Base-by-base conservation (phyloP, 2,329 filamentous ascomycete genomes). In the Epichloe coenophiala region DNA sequence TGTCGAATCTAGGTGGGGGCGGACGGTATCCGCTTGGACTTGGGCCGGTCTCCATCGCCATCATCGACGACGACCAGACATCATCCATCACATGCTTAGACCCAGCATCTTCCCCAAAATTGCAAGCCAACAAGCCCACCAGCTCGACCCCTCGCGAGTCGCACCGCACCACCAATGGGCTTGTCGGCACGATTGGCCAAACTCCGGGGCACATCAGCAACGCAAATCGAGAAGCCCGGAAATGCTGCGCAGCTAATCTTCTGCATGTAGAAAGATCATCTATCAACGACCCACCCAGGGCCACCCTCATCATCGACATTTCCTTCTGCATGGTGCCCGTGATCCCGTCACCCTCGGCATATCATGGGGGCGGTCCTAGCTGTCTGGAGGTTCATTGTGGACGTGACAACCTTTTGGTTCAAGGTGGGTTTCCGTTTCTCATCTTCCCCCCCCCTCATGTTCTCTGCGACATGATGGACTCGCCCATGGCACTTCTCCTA, bases 331-430 rank as follows among this genome's bases (percentile, higher is more conserved):
- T 46, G 42, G 38, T 40, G 61, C 57, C 58, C 60, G 61, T 61
- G 60, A 62, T 59, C 54, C 56, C 43, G 21, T 49, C 45, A 49
- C 39, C 61, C 61, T 65, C 63, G 61, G 63, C 60, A 65, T 47
- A 68, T 60, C 57, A 69, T 72, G 67, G 66, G 67, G 60, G 63
- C 73, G 53, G 61, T 71, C 45, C 57, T 71, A 53, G 71, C 75
- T 42, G 62, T 83, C 52, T 77, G 75, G 68, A 72, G 71, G 55
- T 73, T 85, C 67, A 61, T 84, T 37, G 62, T 79, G 36, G 80
- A 85, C 55, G 79, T 85, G 46, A 65, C 74, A 53, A 65, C 71
- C 42, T 85, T 82, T 62, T 85, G 81, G 81, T 73, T 74, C 63
- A 70, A 72, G 63, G 82, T 84, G 65, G 56, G 66, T 60, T 33